Conservation (phyloP, 305 asterid species). For the Fraxinus baroniana region DNA sequence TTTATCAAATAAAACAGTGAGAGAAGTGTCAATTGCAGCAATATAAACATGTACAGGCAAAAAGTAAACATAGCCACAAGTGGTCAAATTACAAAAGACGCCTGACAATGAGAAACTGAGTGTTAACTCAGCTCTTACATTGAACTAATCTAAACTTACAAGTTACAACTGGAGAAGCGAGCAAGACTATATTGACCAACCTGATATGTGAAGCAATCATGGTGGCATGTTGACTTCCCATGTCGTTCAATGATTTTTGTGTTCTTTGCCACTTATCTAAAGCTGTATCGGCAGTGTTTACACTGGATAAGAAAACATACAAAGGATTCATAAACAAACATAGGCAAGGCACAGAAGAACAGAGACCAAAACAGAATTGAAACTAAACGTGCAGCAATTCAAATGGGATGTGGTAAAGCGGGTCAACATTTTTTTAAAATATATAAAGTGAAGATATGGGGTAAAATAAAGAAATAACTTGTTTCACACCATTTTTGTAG, state of each 20-base stretch:
- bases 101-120: neutral
- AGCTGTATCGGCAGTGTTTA: constrained; percentile 55
- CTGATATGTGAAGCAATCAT: constrained; percentile 53
- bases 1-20: neutral
- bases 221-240: constrained; percentile 54
- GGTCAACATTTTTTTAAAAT: neutral
- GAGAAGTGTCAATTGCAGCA: neutral
- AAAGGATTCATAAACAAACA: constrained; percentile 8
- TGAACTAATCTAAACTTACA: neutral
- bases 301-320: constrained; percentile 38
- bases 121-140: neutral
- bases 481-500: constrained; percentile 57
- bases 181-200: constrained; percentile 37
- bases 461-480: neutral
- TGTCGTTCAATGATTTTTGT: constrained; percentile 50
- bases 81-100: constrained; percentile 3
- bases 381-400: neutral
- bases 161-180: neutral
- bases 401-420: neutral
- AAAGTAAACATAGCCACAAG: neutral
- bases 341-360: neutral
- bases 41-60: neutral
- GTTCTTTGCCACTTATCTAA: constrained; percentile 43
- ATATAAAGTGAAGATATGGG: neutral
- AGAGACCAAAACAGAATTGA: neutral